A percentile compares a stretch with the other conserved stretches of the same genome.
phyloP scores from a whole-genome alignment of 441 rosid species.

The Croton laevigatus region DNA sequence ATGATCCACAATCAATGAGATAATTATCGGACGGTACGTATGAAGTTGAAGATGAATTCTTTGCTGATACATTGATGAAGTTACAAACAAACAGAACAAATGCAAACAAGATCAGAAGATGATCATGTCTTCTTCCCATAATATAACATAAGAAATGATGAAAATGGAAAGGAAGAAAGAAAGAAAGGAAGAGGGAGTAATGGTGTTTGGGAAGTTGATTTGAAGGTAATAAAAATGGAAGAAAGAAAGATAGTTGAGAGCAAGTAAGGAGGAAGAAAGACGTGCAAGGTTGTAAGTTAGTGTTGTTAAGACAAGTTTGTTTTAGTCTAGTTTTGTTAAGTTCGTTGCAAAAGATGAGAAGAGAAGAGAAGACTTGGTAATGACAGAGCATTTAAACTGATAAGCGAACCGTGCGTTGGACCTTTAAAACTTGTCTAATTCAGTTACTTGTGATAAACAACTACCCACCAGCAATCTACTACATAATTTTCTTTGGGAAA shows the following conservation, averaged over 20 bases:
- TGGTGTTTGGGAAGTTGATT: constrained; percentile 12
- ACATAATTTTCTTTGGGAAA: neutral
- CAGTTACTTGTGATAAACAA: neutral
- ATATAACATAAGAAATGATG: neutral
- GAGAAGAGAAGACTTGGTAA: constrained; percentile 18
- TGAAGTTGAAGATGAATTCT: constrained; percentile 15
- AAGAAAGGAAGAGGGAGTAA: neutral
- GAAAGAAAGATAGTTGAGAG: constrained; percentile 30
- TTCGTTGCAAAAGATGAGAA: neutral
- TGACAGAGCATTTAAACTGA: constrained; percentile 6
- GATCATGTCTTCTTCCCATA: constrained; percentile 30
- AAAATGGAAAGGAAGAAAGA: constrained; percentile 1
- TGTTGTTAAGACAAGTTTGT: too few relatives aligned
- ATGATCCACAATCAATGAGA: constrained; percentile 76
- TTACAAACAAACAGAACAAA: constrained; percentile 17
- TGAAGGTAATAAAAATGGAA: constrained; percentile 24
- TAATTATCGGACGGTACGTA: constrained; percentile 50
- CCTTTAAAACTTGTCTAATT: constrained; percentile 17
- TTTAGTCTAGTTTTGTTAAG: constrained; percentile 14
- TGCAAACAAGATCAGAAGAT: constrained; percentile 21
- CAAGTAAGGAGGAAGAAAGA: constrained; percentile 32
- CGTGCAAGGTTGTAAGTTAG: constrained; percentile 34
- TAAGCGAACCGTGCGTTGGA: constrained; percentile 28
- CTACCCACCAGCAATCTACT: constrained; percentile 6
- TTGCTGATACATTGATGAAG: neutral